Base-by-base conservation (phyloP, 2,329 filamentous ascomycete genomes). In the Calonectria naviculata region DNA sequence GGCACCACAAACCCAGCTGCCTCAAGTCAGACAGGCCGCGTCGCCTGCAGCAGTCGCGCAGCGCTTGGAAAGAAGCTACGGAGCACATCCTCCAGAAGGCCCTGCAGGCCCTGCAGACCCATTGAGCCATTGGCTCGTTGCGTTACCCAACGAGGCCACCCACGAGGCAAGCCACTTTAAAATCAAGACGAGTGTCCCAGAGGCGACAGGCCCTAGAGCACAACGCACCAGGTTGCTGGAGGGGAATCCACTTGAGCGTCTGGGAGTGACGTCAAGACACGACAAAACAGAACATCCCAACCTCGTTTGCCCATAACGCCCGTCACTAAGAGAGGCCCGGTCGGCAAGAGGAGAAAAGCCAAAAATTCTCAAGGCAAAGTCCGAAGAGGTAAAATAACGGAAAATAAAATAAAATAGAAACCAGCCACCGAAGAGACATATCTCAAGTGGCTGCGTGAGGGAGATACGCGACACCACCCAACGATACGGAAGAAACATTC, bases 201-300 rank as follows among this genome's bases (percentile, higher is more conserved):
- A 47, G 21, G 6, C 41, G 64, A 58, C 64, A 66, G 49, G 64
- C n/a, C 47, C n/a, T 19, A 17, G 31, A 29, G 29, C 42, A 67
- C 64, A 41, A 52, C 41, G 52, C 64, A 47, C 46, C 42, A 5
- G 36, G 64, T 38, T 60, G 52, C 42, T 58, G 52, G 64, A 47
- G 26, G 28, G 13, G 44, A 46, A 60, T 5, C 47, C 36, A 44
- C 38, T 34, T 34, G 24, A 46, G 15, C 41, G 36, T 12, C 64
- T 60, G 36, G 52, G 13, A 67, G 64, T 67, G 63, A 67, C 64
- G 38, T 60, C 49, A 58, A 42, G 49, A 67, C 52, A 60, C 44
- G n/a, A 28, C 29, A 34, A 26, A 44, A 49, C 21, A 49, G 42
- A 63, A 31, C 61, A 46, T 46, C 47, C 62, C 21, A 34, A 49